Conservation (phyloP, 2,329 filamentous ascomycete genomes). For the Alternaria sp. region DNA sequence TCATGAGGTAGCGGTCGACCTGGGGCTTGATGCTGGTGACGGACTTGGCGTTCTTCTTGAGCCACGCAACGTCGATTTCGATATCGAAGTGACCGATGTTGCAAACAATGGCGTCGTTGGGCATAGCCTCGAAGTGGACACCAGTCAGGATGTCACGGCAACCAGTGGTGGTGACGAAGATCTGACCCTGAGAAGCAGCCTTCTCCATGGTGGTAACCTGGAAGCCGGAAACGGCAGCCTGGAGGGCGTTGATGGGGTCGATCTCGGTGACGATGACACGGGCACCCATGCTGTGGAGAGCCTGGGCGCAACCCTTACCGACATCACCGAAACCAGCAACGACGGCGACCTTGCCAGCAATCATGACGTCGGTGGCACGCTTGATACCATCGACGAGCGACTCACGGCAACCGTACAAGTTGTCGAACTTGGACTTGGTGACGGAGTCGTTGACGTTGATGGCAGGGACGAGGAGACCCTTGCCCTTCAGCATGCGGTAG, state of each 20-base stretch:
- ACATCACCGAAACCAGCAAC: constrained; percentile 99
- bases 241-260: constrained; percentile 99
- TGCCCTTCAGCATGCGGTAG: constrained; percentile 89
- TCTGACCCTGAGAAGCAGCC: constrained; percentile 85
- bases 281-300: constrained; percentile 95
- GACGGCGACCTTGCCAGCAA: constrained; percentile 97
- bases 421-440: constrained; percentile 99
- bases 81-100: constrained; percentile 99
- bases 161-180: constrained; percentile 98
- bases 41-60: constrained; percentile 94
- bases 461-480: constrained; percentile 83
- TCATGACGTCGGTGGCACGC: constrained; percentile 99
- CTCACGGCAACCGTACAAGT: constrained; percentile 99
- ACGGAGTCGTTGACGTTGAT: constrained; percentile 99
- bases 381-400: constrained; percentile 99
- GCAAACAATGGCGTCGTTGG: constrained; percentile 98
- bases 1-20: constrained; percentile 97
- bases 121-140: constrained; percentile 92
- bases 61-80: constrained; percentile 99
- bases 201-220: constrained; percentile 99
- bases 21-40: constrained; percentile 99
- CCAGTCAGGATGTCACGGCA: constrained; percentile 97
- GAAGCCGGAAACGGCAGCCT: constrained; percentile 96
- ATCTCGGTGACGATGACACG: constrained; percentile 96
- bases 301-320: constrained; percentile 97